Conservation (phyloP, 2,329 filamentous ascomycete species). For the Fusarium guadeloupense region DNA sequence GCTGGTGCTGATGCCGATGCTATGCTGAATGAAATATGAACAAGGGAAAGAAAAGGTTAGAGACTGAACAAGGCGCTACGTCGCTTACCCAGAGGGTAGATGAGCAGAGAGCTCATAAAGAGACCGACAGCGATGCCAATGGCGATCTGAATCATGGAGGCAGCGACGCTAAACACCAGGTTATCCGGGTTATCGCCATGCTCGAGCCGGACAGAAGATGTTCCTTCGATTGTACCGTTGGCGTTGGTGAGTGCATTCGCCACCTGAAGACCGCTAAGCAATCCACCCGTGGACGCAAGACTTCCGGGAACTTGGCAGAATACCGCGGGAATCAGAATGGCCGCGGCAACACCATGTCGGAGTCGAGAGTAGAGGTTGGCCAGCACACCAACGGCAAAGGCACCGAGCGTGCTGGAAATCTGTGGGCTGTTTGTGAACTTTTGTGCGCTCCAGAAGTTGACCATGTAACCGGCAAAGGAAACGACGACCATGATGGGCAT, state of each 20-base stretch:
- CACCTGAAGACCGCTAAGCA: slow-evolving; percentile 56
- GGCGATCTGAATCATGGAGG: slow-evolving; percentile 62
- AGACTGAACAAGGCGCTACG: slow-evolving; percentile 61
- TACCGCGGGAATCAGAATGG: slow-evolving; percentile 58
- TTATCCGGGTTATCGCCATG: slow-evolving; percentile 44
- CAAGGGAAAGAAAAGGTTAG: slow-evolving; percentile 39
- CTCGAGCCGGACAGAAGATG: slow-evolving; percentile 39
- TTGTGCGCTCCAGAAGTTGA: slow-evolving; percentile 76
- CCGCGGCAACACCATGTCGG: slow-evolving; percentile 60
- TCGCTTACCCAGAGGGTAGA: slow-evolving; percentile 61
- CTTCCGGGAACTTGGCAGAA: slow-evolving; percentile 61
- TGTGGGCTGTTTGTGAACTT: slow-evolving; percentile 76
- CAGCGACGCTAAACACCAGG: slow-evolving; percentile 57
- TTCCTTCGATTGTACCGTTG: slow-evolving; percentile 47
- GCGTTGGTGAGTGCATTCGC: slow-evolving; percentile 57
- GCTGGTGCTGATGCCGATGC: background rate
- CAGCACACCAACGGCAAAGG: slow-evolving; percentile 77
- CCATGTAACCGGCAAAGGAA: slow-evolving; percentile 76
- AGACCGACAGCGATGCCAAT: slow-evolving; percentile 62
- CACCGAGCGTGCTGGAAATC: slow-evolving; percentile 79
- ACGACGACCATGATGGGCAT: slow-evolving; percentile 81
- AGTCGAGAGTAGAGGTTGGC: slow-evolving; percentile 79
- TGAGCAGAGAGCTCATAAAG: slow-evolving; percentile 58
- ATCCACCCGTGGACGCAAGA: slow-evolving; percentile 56
- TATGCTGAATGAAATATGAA: background rate